Evolutionary conservation across 495 filamentous ascomycete species (phyloP).

Genomic region (Neurospora pannonica): DNA sequence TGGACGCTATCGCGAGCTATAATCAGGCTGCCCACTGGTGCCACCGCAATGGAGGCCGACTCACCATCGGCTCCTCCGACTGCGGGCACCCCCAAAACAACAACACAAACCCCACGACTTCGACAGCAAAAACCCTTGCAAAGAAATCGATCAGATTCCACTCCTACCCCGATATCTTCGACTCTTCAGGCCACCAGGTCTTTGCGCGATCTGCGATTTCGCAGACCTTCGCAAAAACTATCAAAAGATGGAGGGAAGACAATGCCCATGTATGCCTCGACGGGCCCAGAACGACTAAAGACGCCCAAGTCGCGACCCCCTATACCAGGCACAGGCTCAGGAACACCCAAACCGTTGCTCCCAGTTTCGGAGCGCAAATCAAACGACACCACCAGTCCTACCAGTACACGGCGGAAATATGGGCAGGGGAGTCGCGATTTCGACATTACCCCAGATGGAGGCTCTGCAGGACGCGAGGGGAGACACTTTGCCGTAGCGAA

Average conservation of each 20-base stretch:
- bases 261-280: conserved; percentile 5
- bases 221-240: conserved; percentile 6
- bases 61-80: conserved; percentile 12
- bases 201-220: conserved; percentile 8
- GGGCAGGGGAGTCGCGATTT: conserved; percentile 29
- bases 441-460: conserved; percentile 41
- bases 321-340: conserved; percentile 8
- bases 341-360: conserved; percentile 27
- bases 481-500: conserved; percentile 89
- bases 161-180: not conserved
- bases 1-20: not conserved
- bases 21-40: not conserved
- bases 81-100: not conserved
- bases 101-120: conserved; percentile 7
- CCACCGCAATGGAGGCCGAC: conserved; percentile 18
- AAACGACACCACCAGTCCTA: conserved; percentile 24
- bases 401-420: conserved; percentile 16
- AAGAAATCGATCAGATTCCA: conserved; percentile 4
- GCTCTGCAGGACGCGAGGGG: conserved; percentile 47
- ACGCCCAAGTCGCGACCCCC: conserved; percentile 23
- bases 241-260: conserved; percentile 10
- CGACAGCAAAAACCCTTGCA: conserved; percentile 14
- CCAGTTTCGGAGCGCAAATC: conserved; percentile 35
- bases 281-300: conserved; percentile 5
- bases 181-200: conserved; percentile 1